Evolutionary conservation across 1,139 yeast genomes (phyloP).

Genomic region (Geotrichum cucujoidarum): DNA sequence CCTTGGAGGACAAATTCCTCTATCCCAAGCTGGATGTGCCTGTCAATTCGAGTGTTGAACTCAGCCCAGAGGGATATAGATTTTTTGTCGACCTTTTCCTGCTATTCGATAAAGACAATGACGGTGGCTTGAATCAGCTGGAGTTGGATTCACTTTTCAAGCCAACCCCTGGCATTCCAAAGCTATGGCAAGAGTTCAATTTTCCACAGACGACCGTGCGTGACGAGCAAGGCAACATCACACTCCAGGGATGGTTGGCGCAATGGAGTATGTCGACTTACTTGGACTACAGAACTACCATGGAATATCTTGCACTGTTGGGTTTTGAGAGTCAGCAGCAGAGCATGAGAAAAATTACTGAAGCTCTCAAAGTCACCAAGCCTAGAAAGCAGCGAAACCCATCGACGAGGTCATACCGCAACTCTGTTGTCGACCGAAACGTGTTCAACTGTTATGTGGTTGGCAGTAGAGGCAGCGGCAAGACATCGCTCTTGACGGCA

Average conservation of each 20-base stretch:
- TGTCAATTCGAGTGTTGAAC: conserved; percentile 73
- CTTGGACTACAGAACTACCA: conserved; percentile 73
- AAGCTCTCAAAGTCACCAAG: conserved; percentile 77
- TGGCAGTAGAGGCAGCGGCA: conserved; percentile 85
- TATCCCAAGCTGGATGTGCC: conserved; percentile 78
- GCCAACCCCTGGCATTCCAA: conserved; percentile 92
- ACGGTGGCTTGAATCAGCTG: conserved; percentile 78
- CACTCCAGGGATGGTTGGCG: conserved; percentile 96
- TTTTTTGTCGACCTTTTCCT: conserved; percentile 85
- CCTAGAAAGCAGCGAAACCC: conserved; percentile 55
- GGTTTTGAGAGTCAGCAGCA: conserved; percentile 59
- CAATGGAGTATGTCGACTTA: conserved; percentile 97
- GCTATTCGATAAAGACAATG: conserved; percentile 86
- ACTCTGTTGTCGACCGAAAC: conserved; percentile 68
- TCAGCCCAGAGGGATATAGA: conserved; percentile 89
- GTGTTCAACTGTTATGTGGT: conserved; percentile 85
- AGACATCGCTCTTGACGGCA: conserved; percentile 70
- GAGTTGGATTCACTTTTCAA: conserved; percentile 66
- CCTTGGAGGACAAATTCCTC: conserved; percentile 70
- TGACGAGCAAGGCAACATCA: conserved; percentile 82
- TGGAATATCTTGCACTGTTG: conserved; percentile 81
- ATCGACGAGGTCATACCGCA: conserved; percentile 58
- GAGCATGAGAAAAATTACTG: conserved; percentile 40
- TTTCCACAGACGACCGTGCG: conserved; percentile 86
- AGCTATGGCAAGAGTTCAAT: conserved; percentile 74